These are phyloP conservation scores for Discostella pseudostelligera DNA, from an alignment of 108 stramenopile species.

Conservation along the genomic window DNA sequence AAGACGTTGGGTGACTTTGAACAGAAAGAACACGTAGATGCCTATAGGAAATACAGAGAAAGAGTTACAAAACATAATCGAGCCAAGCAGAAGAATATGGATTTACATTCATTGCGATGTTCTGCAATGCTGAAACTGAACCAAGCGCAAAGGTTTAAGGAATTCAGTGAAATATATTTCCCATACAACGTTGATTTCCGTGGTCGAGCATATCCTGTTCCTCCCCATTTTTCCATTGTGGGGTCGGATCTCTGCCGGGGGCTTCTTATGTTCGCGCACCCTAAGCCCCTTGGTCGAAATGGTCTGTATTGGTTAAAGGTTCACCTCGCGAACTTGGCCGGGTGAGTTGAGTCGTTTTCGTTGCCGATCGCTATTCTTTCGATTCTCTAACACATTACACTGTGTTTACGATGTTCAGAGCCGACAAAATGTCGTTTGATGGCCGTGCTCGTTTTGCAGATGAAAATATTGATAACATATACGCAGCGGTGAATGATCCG, in stretches of 20 bases:
- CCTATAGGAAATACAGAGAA: conserved; percentile 55
- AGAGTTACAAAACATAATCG: conserved; percentile 54
- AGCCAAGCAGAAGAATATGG: conserved; percentile 73
- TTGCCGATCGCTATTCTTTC: not conserved
- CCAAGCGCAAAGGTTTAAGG: conserved; percentile 84
- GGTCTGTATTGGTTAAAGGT: conserved; percentile 97
- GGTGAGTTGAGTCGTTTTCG: conserved; percentile 50
- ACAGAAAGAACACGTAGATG: conserved; percentile 35
- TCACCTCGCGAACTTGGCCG: conserved; percentile 96
- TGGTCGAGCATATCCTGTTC: conserved; percentile 97
- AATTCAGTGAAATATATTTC: conserved; percentile 92
- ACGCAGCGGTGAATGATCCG: conserved; percentile 81
- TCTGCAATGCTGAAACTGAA: conserved; percentile 84
- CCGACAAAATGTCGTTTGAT: conserved; percentile 90
- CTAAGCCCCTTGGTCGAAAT: conserved; percentile 85
- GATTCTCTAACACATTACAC: not conserved
- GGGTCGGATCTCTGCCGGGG: conserved; percentile 97
- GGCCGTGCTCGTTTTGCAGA: conserved; percentile 92
- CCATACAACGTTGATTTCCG: conserved; percentile 99
- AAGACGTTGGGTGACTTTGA: conserved; percentile 27
- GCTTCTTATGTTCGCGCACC: conserved; percentile 88
- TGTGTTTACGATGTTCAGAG: conserved; percentile 13
- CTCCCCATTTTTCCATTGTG: conserved; percentile 97
- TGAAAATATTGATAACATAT: conserved; percentile 83
- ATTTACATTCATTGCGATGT: conserved; percentile 84